Percentiles rank a stretch among this genome's conserved stretches.
Evolutionary conservation across 768 basidiomycete species (phyloP).

Genomic region (Phallus indusiatus): DNA sequence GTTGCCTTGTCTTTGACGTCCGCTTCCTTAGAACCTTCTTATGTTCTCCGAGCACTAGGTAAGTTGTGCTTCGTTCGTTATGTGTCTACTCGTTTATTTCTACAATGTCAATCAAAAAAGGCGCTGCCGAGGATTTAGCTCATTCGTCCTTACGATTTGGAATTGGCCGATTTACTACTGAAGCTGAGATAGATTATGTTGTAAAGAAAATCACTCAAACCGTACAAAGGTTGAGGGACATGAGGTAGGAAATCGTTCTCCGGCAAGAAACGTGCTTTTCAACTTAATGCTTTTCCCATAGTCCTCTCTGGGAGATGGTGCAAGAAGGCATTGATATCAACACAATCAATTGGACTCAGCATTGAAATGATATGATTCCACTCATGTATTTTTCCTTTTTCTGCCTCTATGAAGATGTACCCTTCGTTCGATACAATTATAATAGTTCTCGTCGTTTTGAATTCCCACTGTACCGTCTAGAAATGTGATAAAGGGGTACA

Average conservation of each 20-base stretch:
- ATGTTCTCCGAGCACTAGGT: slow-evolving; percentile 93
- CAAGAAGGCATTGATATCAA: slow-evolving; percentile 97
- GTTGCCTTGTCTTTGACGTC: slow-evolving; percentile 97
- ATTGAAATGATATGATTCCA: slow-evolving; percentile 22
- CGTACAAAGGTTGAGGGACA: slow-evolving; percentile 84
- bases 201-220: slow-evolving; percentile 76
- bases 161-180: slow-evolving; percentile 95
- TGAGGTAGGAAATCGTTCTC: slow-evolving; percentile 51
- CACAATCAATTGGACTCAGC: slow-evolving; percentile 86
- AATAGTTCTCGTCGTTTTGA: neutral
- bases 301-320: slow-evolving; percentile 99
- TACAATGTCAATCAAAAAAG: slow-evolving; percentile 24
- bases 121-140: slow-evolving; percentile 98
- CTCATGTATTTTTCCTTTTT: slow-evolving; percentile 11
- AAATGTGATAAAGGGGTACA: neutral
- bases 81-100: neutral
- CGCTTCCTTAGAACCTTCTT: slow-evolving; percentile 95
- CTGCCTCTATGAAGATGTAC: neutral
- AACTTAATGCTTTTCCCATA: slow-evolving; percentile 19
- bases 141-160: slow-evolving; percentile 97
- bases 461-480: neutral
- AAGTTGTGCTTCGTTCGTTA: slow-evolving; percentile 12
- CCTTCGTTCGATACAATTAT: neutral
- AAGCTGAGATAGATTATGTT: slow-evolving; percentile 94
- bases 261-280: slow-evolving; percentile 5